A percentile compares a stretch with the other conserved stretches of the same genome.
phyloP scores from a whole-genome alignment of 192 early-diverging fungal genomes.

The Mortierella alpina region DNA sequence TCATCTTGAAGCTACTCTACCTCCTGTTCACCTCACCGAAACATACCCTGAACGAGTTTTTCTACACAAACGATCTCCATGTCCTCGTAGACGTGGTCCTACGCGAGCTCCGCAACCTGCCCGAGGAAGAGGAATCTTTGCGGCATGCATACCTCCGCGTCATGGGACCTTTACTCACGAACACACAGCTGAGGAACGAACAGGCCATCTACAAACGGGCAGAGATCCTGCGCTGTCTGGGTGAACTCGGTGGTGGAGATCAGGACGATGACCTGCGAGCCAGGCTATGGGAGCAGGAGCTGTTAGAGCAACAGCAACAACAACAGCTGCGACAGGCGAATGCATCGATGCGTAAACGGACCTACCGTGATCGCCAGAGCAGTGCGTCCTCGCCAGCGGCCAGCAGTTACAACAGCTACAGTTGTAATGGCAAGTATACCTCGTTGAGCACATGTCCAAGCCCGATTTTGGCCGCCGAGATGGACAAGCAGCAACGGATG shows the following conservation, averaged over 20 bases:
- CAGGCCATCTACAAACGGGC: constrained; percentile 59
- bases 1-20: constrained; percentile 78
- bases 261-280: constrained; percentile 20
- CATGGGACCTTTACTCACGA: constrained; percentile 70
- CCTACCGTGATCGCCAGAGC: constrained; percentile 38
- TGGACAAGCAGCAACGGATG: too few species aligned
- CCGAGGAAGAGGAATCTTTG: constrained; percentile 72
- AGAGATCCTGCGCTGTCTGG: constrained; percentile 58
- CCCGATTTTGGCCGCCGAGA: not conserved
- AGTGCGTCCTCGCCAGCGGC: constrained; percentile 8
- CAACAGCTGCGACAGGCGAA: not conserved
- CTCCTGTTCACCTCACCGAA: constrained; percentile 72
- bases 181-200: constrained; percentile 61
- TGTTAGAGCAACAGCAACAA: constrained; percentile 4
- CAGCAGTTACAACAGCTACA: not conserved
- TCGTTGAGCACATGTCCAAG: constrained; percentile 6
- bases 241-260: constrained; percentile 50
- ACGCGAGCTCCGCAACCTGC: constrained; percentile 82
- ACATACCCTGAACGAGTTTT: constrained; percentile 65
- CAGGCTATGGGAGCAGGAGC: constrained; percentile 26
- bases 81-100: constrained; percentile 90
- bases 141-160: constrained; percentile 78
- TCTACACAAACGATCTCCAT: constrained; percentile 93
- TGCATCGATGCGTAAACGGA: not conserved
- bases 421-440: too few species aligned